Base-by-base conservation (phyloP, 169 alveolate genomes). In the Babesia divergens region DNA sequence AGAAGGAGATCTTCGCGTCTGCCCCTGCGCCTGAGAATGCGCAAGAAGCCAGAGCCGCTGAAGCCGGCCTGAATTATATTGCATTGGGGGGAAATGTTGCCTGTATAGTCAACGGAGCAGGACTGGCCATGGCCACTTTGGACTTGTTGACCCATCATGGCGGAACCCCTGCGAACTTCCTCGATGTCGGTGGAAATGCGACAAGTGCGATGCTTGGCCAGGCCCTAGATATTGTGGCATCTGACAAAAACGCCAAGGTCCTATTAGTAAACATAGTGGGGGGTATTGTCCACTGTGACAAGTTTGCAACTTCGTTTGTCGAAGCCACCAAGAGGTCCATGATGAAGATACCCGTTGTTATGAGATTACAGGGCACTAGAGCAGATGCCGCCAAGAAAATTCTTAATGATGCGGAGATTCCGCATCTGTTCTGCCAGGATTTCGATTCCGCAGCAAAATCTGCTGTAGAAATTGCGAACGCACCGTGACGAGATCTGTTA, bases 91-190 rank as follows among this genome's bases (percentile, higher is more conserved):
- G 99, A 28, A 92, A 74, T 42, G 91, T 89, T 14, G 95, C 92
- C 14, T 96, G 99, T 84, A 84, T 96, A 89, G 99, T 97, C 26
- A 97, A 97, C 56, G 99, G 99, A 3, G 99, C 99, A 9, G 99
- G 99, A 3, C 90, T 97, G n/a, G 99, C 99, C 43, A 97, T 97
- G 99, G 98, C 98, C 32, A 97, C 99, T 37, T 91, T 97, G 96
- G 94, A 85, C 51, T 75, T 94, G 29, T 80, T 95, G 14, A 84
- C 89, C 38, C 82, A 69, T 40, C 84, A 93, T 43, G 97, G 95
- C 0, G 99, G 98, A 2, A 62, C 88, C 28, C 98, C 99, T 0
- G 98, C 98, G 29, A 97, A 97, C 82, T 97, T 97, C 91, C 80
- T 97, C 49, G 99, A 97, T 67, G 97, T 96, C 40, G 99, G 99